Evolutionary conservation across 2,329 filamentous ascomycete species (phyloP).

Genomic region (Fusarium aywerte): DNA sequence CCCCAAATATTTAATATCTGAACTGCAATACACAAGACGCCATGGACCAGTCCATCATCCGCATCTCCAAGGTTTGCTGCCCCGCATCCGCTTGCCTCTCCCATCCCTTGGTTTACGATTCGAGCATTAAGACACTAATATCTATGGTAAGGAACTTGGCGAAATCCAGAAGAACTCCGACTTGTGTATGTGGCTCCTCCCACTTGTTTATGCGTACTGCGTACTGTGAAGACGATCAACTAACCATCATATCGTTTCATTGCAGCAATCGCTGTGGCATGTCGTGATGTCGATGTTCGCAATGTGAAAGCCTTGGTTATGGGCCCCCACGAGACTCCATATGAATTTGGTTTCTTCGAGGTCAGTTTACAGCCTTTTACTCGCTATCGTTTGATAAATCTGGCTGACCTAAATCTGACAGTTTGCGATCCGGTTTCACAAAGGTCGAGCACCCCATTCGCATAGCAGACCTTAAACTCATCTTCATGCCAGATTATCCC

Average conservation of each 20-base stretch:
- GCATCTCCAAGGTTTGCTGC: slow-evolving; percentile 78
- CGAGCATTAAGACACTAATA: slow-evolving; percentile 31
- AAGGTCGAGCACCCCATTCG: slow-evolving; percentile 61
- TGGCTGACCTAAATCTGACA: slow-evolving; percentile 49
- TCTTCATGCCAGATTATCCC: slow-evolving; percentile 77
- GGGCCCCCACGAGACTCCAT: slow-evolving; percentile 92
- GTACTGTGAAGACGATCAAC: not conserved
- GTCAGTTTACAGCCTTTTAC: slow-evolving; percentile 58
- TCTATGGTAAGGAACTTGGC: slow-evolving; percentile 74
- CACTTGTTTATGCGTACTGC: not conserved
- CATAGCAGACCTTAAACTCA: slow-evolving; percentile 18
- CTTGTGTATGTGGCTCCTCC: slow-evolving; percentile 70
- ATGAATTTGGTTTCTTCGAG: slow-evolving; percentile 98
- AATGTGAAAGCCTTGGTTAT: slow-evolving; percentile 89
- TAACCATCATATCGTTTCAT: slow-evolving; percentile 10
- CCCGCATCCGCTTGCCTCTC: slow-evolving; percentile 36
- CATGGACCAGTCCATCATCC: slow-evolving; percentile 84
- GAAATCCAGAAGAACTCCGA: slow-evolving; percentile 86
- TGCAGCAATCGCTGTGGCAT: slow-evolving; percentile 85
- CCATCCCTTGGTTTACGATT: slow-evolving; percentile 33
- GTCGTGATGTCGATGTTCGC: slow-evolving; percentile 87
- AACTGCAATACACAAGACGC: slow-evolving; percentile 38
- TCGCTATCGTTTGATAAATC: not conserved
- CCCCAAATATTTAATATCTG: not conserved
- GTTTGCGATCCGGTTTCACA: slow-evolving; percentile 82